Evolutionary conservation across 2,329 filamentous ascomycete genomes (phyloP), one percentile per base, ranked within the genome.

Genomic region (Penicillium sp.): DNA sequence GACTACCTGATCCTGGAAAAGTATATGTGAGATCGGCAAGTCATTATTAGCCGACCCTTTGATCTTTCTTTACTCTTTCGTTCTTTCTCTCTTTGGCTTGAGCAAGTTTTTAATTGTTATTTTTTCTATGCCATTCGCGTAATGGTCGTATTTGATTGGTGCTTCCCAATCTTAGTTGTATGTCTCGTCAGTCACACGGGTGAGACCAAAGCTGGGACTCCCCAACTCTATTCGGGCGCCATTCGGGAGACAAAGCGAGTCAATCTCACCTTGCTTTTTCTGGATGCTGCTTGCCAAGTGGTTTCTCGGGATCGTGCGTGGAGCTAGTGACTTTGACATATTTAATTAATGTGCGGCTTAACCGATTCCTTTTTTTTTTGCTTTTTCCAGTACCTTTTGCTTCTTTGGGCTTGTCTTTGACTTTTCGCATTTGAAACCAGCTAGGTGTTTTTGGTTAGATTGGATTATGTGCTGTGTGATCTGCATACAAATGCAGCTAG

Each of bases 1-100:
- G 55, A 57, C 55, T 57, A 57, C 55, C 50, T 54, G 43, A 54
- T 57, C 48, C 33, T 53, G 21, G 29, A 21, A 33, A 57, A 56
- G 49, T 46, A 47, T 43, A 57, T 42, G 55, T 23, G 19, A 52
- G 54, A 52, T 56, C 54, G 40, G 17, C 40, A 25, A 29, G 21
- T 54, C 42, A 41, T 46, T 19, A 37, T 29, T 54, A 48, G 35
- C 27, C 50, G 43, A 48, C 29, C 13, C 29, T 48, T 42, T 43
- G 40, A 47, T 41, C 21, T 54, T 57, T 47, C 4, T 35, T 56
- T 19, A 15, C 31, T 37, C 40, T 43, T 40, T 19, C n/a, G 8
- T n/a, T 38, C 43, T 29, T 38, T 10, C 23, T 33, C 33, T 38
- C 21, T 37, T 41, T 15, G 42, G 19, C 5, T 50, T 21, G n/a